Evolutionary conservation across 2,329 filamentous ascomycete species (phyloP).

Genomic region (Dactylellina leptospora): DNA sequence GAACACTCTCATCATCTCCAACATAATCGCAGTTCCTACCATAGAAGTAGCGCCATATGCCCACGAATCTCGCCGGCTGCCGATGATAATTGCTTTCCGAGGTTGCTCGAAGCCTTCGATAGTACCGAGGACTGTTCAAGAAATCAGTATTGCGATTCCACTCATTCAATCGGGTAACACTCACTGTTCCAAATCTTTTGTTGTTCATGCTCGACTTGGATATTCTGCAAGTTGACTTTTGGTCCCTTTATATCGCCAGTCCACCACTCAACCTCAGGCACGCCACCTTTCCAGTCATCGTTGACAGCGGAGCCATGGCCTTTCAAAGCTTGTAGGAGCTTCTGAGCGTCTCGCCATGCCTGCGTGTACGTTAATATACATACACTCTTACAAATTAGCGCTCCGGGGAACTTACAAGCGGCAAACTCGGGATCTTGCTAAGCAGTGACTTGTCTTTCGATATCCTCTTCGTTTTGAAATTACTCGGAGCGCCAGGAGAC

Average conservation of each 20-base stretch:
- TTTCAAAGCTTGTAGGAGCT: slow-evolving; percentile 77
- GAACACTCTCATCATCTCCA: slow-evolving; percentile 87
- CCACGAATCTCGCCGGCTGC: slow-evolving; percentile 93
- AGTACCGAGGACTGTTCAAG: slow-evolving; percentile 72
- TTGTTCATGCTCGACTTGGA: slow-evolving; percentile 82
- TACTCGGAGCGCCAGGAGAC: slow-evolving; percentile 84
- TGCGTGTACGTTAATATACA: slow-evolving; percentile 21
- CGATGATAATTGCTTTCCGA: slow-evolving; percentile 84
- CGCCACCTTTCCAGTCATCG: slow-evolving; percentile 77
- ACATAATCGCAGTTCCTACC: slow-evolving; percentile 86
- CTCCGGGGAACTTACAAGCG: slow-evolving; percentile 65
- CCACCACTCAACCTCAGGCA: slow-evolving; percentile 85
- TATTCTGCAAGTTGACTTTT: slow-evolving; percentile 80
- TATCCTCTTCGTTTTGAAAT: slow-evolving; percentile 71
- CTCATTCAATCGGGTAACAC: slow-evolving; percentile 7
- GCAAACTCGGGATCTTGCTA: slow-evolving; percentile 85
- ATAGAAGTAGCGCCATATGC: slow-evolving; percentile 88
- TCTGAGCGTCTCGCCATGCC: slow-evolving; percentile 85
- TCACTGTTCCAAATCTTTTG: slow-evolving; percentile 85
- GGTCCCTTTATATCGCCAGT: slow-evolving; percentile 75
- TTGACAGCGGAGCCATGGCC: slow-evolving; percentile 76
- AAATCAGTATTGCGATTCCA: neutral
- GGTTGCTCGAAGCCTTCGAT: slow-evolving; percentile 85
- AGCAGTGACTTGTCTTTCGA: slow-evolving; percentile 75
- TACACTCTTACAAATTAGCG: neutral